Evolutionary conservation across 306 rosid genomes (phyloP), one percentile per base, ranked within the genome.

Genomic region (Quercus wislizeni): DNA sequence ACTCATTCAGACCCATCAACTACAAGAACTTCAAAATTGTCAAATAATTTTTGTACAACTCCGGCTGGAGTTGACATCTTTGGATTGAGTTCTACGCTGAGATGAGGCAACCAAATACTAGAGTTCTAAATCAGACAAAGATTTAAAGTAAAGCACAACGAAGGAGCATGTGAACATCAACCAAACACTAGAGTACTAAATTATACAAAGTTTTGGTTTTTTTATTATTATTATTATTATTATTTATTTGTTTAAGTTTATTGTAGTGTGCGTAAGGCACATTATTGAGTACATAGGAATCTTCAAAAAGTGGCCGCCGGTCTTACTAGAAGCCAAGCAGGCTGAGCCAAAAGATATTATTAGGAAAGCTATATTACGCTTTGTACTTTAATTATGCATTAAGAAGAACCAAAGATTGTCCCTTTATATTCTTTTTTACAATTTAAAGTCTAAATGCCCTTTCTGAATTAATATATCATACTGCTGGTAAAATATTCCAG

Each of bases 1-100:
- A 77, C 83, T 76, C 77, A 31, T 79, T 75, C 84, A 67, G 19
- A 57, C 3, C n/a, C 69, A 41, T 17, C 80, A 6, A 8, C 56
- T 38, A 46, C 49, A 0, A 62, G 74, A 71, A 5, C 76, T 4
- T 56, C 30, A 25, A n/a, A 21, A 72, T 41, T 55, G 43, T 71
- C 79, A 14, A 54, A n/a, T n/a, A 56, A n/a, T 20, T 62, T 3
- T 41, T 76, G 41, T 71, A 9, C 10, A 7, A 38, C 6, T 23
- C 15, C 12, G 27, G 33, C 14, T 61, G 54, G 17, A 49, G 54
- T 61, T 12, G 7, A 62, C 41, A 62, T 62, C 69, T 62, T 51
- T 52, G 69, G 71, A 13, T 5, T 46, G 56, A 30, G 20, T 20
- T 57, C 72, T 5, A 57, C 10, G 76, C 20, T 28, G 5, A 38